A percentile compares a stretch with the other conserved stretches of the same genome.
Conservation (phyloP, 352 stramenopile genomes). For the Pythium aquatile region DNA sequence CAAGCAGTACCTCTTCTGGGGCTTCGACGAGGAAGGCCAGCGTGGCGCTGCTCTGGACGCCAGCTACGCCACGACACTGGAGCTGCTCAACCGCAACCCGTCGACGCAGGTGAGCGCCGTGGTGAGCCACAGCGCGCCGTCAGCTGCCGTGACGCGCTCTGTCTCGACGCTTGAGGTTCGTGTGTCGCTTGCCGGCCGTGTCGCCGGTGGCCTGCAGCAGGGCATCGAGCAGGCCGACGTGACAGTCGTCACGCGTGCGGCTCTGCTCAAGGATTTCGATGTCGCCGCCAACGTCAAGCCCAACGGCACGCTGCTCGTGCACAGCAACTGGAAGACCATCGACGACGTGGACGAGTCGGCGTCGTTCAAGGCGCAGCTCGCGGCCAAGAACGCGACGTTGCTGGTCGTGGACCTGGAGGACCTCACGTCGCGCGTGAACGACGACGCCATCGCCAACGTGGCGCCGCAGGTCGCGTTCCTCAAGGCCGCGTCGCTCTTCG, state of each 20-base stretch:
- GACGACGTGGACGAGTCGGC: constrained; percentile 57
- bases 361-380: constrained; percentile 55
- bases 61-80: constrained; percentile 43
- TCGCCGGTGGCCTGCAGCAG: constrained; percentile 34
- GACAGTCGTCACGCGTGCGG: constrained; percentile 46
- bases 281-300: constrained; percentile 50
- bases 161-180: constrained; percentile 58
- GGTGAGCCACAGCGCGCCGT: constrained; percentile 51
- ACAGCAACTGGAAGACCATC: constrained; percentile 59
- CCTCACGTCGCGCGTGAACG: constrained; percentile 50
- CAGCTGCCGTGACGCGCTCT: constrained; percentile 24
- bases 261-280: constrained; percentile 53
- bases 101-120: constrained; percentile 61
- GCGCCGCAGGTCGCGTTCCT: constrained; percentile 61
- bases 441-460: constrained; percentile 47
- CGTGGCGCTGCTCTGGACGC: constrained; percentile 33
- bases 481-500: constrained; percentile 52
- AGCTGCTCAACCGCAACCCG: constrained; percentile 62
- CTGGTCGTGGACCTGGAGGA: constrained; percentile 55
- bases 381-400: constrained; percentile 45
- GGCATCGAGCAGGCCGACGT: constrained; percentile 58
- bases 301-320: constrained; percentile 54
- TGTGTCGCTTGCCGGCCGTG: constrained; percentile 42
- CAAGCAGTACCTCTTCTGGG: constrained; percentile 91
- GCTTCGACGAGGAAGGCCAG: constrained; percentile 62